Evolutionary conservation across 345 rosid species (phyloP).

Genomic region (Citrus inodora): DNA sequence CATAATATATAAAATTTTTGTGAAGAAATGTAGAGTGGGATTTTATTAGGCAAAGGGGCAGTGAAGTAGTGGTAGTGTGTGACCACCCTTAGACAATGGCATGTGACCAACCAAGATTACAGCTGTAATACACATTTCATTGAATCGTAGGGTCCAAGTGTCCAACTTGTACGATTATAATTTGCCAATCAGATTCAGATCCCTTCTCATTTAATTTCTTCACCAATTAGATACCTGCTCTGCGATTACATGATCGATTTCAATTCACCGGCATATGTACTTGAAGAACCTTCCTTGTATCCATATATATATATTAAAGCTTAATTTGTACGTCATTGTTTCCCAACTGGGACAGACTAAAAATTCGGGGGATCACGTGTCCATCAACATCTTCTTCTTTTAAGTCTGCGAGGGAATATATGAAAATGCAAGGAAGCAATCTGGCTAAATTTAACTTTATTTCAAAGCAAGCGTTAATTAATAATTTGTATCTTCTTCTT

Average conservation of each 20-base stretch:
- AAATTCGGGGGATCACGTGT: constrained; percentile 20
- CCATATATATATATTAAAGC: neutral
- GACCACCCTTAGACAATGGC: neutral
- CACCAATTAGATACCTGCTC: neutral
- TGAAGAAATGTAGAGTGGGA: neutral
- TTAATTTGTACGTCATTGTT: neutral
- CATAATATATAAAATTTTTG: neutral
- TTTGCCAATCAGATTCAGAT: neutral
- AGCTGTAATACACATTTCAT: constrained; percentile 7
- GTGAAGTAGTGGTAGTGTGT: neutral
- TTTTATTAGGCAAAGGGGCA: neutral
- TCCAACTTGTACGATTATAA: neutral
- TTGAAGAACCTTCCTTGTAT: constrained; percentile 9
- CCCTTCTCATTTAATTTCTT: neutral
- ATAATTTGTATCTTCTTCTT: too few species aligned
- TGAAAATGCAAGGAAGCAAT: neutral
- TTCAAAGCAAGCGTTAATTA: too few species aligned
- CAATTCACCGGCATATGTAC: neutral
- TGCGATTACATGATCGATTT: neutral
- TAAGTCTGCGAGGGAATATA: neutral
- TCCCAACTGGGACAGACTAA: constrained; percentile 12
- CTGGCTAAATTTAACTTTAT: neutral
- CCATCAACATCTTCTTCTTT: neutral
- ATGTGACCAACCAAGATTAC: neutral
- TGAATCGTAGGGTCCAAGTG: neutral